Base-by-base conservation (phyloP, 225 moss, liverwort and hornwort species). In the Physcomitrellopsis africana region DNA sequence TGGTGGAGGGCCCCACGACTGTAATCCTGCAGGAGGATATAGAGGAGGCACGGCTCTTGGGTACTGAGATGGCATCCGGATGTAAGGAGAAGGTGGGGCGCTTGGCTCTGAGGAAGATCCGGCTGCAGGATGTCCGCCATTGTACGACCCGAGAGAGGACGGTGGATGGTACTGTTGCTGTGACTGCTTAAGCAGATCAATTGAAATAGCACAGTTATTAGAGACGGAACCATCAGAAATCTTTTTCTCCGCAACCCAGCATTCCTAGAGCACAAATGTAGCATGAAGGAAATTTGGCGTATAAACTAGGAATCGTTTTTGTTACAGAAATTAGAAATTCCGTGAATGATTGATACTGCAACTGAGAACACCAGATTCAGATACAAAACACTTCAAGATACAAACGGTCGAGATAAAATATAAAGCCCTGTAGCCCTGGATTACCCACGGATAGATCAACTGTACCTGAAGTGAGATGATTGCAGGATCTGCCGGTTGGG, bases 401-500 rank as follows among this genome's bases (percentile, higher is more conserved):
- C 32, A 37, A 37, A 37, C 7, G 32, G 32, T 37, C 32, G 32
- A 37, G 32, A 37, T 37, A 37, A 37, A 37, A 5, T 29, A 17
- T 11, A 23, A 26, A 58, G 37, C 23, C 15, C 45, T 23, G 14
- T 18, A 3, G 18, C 0, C 16, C 8, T 56, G 4, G 29, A 60
- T 15, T 16, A 37, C 14, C 12, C 61, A 43, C 13, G 29, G 2
- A 66, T 9, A 26, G 0, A 56, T 37, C 8, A 4, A 54, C 19
- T 68, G 32, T 81, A 99, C 97, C 94, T 99, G 97, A 82, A 95
- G 95, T 71, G 94, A 95, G 69, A 95, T 95, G 45, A 99, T 95
- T 79, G 97, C 97, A 77, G 97, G 95, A 85, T 95, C 97, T 69
- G 86, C 86, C 16, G 97, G 93, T 64, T 93, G 95, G 18, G 91